Conservation (phyloP, 106 monocot genomes). For the Apostasia ramifera region DNA sequence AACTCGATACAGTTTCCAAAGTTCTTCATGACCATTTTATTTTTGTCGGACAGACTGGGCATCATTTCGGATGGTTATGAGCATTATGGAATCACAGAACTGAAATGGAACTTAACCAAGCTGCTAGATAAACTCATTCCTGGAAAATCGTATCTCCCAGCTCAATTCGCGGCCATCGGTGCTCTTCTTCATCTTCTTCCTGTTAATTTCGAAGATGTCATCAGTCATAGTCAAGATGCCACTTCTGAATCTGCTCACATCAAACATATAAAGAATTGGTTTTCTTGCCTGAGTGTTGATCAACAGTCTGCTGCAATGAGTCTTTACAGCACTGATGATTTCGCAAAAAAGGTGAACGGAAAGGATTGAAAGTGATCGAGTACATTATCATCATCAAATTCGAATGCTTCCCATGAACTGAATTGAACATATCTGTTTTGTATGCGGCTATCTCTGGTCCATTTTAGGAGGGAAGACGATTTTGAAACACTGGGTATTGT, state of each 20-base stretch:
- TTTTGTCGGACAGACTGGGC: constrained; percentile 26
- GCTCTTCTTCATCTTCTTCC: constrained; percentile 59
- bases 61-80: constrained; percentile 29
- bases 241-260: constrained; percentile 11
- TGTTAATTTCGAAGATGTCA: constrained; percentile 29
- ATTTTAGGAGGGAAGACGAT: too few relatives aligned
- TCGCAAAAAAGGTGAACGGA: not conserved
- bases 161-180: constrained; percentile 36
- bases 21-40: not conserved
- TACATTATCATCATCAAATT: too few relatives aligned
- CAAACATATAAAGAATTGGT: constrained; percentile 40
- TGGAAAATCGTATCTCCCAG: constrained; percentile 14
- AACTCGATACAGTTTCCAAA: not conserved
- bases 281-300: constrained; percentile 29
- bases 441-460: too few relatives aligned
- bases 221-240: not conserved
- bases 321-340: constrained; percentile 14
- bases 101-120: constrained; percentile 17
- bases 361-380: too few relatives aligned
- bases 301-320: constrained; percentile 19
- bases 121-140: constrained; percentile 13
- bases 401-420: too few relatives aligned
- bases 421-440: too few relatives aligned
- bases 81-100: constrained; percentile 21
- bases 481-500: too few relatives aligned